Conservation (phyloP, 192 early-diverging fungal genomes). For the Entrophospora sp. region DNA sequence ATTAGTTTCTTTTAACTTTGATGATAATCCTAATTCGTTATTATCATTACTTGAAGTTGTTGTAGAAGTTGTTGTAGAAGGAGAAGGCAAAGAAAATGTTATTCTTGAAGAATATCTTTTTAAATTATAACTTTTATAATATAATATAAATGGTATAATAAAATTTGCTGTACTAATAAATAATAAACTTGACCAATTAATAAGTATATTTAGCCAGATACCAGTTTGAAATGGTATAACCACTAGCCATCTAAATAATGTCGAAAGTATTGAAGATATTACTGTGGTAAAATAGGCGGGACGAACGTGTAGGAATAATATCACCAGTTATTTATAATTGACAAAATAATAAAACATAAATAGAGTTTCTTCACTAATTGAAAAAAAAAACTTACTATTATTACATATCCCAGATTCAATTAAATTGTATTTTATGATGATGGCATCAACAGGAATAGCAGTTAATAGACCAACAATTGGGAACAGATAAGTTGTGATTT, state of each 20-base stretch:
- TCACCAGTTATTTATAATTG: no score
- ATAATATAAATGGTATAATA: constrained; percentile 59
- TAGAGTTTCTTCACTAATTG: constrained; percentile 19
- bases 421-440: constrained; percentile 52
- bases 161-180: constrained; percentile 58
- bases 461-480: constrained; percentile 51
- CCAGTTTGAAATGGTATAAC: constrained; percentile 63
- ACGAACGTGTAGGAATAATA: no score
- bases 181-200: constrained; percentile 54
- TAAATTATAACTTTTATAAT: constrained; percentile 22
- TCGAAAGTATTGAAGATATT: constrained; percentile 46
- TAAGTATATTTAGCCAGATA: constrained; percentile 38
- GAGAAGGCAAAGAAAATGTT: no score
- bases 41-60: no score
- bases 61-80: no score
- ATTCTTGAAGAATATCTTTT: no score
- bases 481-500: constrained; percentile 39
- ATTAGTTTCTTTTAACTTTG: no score
- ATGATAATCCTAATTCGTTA: no score
- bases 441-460: constrained; percentile 61
- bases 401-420: constrained; percentile 39
- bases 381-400: constrained; percentile 24
- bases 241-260: constrained; percentile 49
- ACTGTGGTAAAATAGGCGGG: no score
- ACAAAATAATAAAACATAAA: no score